These are phyloP conservation scores for Chrysoporthe austroafricana DNA, from an alignment of 2,329 filamentous ascomycete species.

Conservation along the genomic window DNA sequence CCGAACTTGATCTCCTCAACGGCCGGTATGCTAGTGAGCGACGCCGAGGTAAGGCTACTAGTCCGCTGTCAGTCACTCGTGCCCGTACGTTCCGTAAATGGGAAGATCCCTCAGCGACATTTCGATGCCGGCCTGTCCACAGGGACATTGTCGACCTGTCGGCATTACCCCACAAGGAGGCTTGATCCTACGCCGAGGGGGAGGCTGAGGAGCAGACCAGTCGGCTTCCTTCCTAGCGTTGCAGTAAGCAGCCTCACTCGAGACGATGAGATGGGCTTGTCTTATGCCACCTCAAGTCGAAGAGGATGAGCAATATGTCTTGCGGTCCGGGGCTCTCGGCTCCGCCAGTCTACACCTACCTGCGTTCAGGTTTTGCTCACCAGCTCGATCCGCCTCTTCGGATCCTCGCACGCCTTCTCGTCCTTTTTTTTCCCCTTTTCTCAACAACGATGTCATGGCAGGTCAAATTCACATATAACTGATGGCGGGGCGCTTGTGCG, in stretches of 20 bases:
- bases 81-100: neutral
- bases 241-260: constrained; percentile 11
- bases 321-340: neutral
- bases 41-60: constrained; percentile 3
- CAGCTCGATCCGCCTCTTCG: neutral
- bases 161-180: constrained; percentile 10
- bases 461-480: neutral
- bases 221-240: constrained; percentile 22
- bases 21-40: constrained; percentile 5
- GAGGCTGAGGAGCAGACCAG: constrained; percentile 9
- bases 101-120: neutral
- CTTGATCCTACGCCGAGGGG: neutral
- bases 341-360: neutral
- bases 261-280: neutral
- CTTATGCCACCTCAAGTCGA: constrained; percentile 1
- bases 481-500: constrained; percentile 9
- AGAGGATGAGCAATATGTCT: neutral
- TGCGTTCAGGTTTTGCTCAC: neutral
- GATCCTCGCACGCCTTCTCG: neutral
- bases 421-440: neutral
- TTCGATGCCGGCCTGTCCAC: neutral
- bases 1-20: neutral
- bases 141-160: neutral
- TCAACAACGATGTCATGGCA: neutral
- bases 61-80: neutral